Conservation (phyloP, 306 rosid species). For the Quercus dentata region DNA sequence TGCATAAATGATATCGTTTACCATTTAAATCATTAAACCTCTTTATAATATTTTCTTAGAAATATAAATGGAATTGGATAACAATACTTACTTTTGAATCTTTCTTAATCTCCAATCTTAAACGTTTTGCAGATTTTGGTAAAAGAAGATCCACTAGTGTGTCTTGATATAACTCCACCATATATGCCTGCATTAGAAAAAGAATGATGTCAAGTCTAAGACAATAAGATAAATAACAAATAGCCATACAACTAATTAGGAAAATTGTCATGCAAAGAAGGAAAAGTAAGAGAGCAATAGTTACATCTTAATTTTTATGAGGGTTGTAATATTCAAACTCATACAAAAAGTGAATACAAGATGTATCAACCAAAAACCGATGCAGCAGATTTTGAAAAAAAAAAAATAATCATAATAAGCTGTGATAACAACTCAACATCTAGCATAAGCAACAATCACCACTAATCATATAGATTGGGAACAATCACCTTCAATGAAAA, state of each 20-base stretch:
- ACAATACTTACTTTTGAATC: conserved; percentile 70
- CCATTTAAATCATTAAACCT: background rate
- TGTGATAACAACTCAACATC: background rate
- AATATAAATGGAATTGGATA: background rate
- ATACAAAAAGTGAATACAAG: background rate
- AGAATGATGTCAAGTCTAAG: background rate
- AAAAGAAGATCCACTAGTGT: conserved; percentile 86
- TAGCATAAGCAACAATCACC: conserved; percentile 31
- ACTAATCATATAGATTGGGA: background rate
- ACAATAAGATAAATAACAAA: conserved; percentile 3
- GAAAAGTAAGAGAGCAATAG: background rate
- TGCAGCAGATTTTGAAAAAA: too few species aligned
- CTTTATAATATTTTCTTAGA: background rate
- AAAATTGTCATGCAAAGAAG: background rate
- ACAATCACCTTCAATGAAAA: conserved; percentile 74
- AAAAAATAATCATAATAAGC: background rate
- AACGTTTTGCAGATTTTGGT: conserved; percentile 68
- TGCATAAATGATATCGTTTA: background rate
- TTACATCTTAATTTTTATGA: background rate
- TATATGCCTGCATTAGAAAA: conserved; percentile 65
- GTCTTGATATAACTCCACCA: conserved; percentile 94
- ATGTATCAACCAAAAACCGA: background rate
- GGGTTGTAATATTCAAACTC: background rate
- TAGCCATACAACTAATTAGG: background rate
- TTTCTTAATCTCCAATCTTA: conserved; percentile 80